These are phyloP conservation scores for Saccharomycodes ludwigii DNA, from an alignment of 805 yeast species.

Conservation along the genomic window DNA sequence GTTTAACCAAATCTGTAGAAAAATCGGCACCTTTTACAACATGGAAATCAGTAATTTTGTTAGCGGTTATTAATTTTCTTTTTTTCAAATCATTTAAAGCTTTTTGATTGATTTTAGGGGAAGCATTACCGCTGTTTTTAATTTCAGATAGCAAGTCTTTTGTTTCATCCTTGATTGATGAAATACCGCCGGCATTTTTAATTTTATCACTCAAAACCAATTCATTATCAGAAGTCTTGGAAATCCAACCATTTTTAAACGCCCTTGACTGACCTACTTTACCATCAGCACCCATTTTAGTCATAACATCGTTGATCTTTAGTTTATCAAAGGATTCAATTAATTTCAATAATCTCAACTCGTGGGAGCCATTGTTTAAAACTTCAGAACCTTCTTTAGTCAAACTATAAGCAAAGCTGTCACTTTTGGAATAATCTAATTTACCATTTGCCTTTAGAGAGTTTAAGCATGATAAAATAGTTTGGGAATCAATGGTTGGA, in stretches of 20 bases:
- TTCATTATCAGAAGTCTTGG: slow-evolving; percentile 67
- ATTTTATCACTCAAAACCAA: slow-evolving; percentile 47
- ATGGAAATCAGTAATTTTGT: slow-evolving; percentile 62
- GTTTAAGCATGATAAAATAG: slow-evolving; percentile 70
- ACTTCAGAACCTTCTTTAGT: slow-evolving; percentile 77
- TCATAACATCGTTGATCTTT: slow-evolving; percentile 62
- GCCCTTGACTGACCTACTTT: slow-evolving; percentile 95
- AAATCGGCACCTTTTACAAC: slow-evolving; percentile 78
- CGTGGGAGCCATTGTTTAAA: slow-evolving; percentile 77
- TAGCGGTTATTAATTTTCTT: slow-evolving; percentile 69
- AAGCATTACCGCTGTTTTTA: slow-evolving; percentile 12
- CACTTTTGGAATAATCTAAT: slow-evolving; percentile 61
- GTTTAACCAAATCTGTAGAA: slow-evolving; percentile 62
- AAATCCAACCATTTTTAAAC: slow-evolving; percentile 93
- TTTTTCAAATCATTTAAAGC: slow-evolving; percentile 79
- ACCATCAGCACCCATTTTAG: slow-evolving; percentile 72
- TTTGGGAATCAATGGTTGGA: slow-evolving; percentile 51
- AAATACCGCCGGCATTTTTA: slow-evolving; percentile 30
- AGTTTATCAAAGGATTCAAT: slow-evolving; percentile 65
- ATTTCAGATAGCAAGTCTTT: slow-evolving; percentile 51
- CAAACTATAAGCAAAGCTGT: slow-evolving; percentile 62
- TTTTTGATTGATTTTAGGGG: slow-evolving; percentile 38
- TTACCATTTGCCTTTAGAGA: slow-evolving; percentile 77
- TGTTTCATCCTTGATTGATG: slow-evolving; percentile 40
- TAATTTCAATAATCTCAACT: slow-evolving; percentile 69